A percentile compares a stretch with the other conserved stretches of the same genome.
Evolutionary conservation across 306 rosid genomes (phyloP).

Genomic region (Vigna mungo): DNA sequence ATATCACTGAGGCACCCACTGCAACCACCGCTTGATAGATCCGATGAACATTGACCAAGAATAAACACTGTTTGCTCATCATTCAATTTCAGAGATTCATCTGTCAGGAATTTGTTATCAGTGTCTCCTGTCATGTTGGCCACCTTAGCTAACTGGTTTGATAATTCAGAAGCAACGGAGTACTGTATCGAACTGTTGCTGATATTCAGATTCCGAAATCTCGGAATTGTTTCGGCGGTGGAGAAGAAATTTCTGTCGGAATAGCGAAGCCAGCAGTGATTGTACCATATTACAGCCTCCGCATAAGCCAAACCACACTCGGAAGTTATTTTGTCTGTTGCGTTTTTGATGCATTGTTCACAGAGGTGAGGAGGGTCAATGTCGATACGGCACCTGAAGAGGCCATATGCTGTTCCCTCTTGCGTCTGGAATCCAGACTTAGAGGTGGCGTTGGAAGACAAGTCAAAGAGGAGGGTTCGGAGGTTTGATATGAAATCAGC

Average conservation of each 20-base stretch:
- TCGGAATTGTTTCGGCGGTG: not conserved
- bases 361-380: not conserved
- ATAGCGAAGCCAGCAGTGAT: constrained; percentile 2
- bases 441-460: not conserved
- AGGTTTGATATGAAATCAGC: not conserved
- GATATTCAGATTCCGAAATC: not conserved
- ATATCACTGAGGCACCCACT: not conserved
- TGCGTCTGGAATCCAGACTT: not conserved
- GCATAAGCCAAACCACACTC: not conserved
- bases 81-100: not conserved
- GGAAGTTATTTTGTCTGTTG: not conserved
- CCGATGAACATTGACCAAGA: not conserved
- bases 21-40: not conserved
- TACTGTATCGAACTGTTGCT: not conserved
- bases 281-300: not conserved
- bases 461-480: not conserved
- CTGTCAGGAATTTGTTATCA: not conserved
- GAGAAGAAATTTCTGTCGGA: not conserved
- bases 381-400: not conserved
- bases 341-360: not conserved
- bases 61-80: not conserved
- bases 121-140: not conserved
- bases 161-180: not conserved
- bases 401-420: not conserved
- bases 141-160: not conserved